A percentile compares a stretch with the other conserved stretches of the same genome.
These are phyloP conservation scores for Fraxinus paxiana DNA, from an alignment of 305 asterid genomes.

Conservation along the genomic window DNA sequence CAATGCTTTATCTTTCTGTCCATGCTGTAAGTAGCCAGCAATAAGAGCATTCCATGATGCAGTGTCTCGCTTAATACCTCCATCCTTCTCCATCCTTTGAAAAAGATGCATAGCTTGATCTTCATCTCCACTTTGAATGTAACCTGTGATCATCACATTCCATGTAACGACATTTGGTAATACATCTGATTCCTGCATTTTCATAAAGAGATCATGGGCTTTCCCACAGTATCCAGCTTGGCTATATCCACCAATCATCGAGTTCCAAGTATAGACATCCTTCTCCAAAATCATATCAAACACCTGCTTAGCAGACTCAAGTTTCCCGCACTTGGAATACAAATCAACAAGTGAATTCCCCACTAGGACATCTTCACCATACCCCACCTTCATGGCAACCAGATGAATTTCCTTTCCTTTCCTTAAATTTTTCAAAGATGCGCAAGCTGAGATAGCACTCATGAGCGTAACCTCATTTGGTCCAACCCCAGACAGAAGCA, in stretches of 20 bases:
- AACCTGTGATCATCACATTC: constrained; percentile 74
- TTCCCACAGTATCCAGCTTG: constrained; percentile 68
- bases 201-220: constrained; percentile 61
- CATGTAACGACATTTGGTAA: constrained; percentile 66
- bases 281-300: constrained; percentile 47
- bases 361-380: constrained; percentile 50
- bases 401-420: constrained; percentile 69
- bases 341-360: constrained; percentile 69
- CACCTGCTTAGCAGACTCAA: constrained; percentile 52
- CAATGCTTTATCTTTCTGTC: constrained; percentile 35
- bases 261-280: constrained; percentile 76
- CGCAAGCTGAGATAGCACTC: constrained; percentile 59
- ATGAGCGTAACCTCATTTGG: constrained; percentile 65
- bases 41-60: constrained; percentile 87
- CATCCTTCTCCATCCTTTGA: constrained; percentile 59
- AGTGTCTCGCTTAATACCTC: constrained; percentile 51
- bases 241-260: constrained; percentile 78
- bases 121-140: constrained; percentile 68
- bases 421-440: constrained; percentile 46
- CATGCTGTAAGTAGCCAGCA: constrained; percentile 59
- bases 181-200: constrained; percentile 50
- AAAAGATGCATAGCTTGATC: constrained; percentile 81
- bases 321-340: constrained; percentile 70
- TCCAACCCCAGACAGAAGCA: constrained; percentile 53
- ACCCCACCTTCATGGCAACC: constrained; percentile 54